Conservation (phyloP, 179 eudicot genomes). For the Nepenthes alata region DNA sequence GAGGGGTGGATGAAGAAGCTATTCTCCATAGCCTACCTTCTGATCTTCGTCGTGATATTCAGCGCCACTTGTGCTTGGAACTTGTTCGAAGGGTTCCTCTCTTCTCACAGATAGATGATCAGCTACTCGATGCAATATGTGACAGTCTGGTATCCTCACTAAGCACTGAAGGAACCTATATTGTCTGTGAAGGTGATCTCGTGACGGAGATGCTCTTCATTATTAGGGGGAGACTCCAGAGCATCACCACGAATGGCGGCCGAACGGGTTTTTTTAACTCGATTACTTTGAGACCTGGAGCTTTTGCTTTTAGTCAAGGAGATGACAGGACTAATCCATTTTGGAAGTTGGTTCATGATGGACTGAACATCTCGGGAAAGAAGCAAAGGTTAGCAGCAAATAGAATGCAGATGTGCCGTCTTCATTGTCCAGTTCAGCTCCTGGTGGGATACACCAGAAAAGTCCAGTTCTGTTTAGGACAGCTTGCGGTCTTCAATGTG, state of each 20-base stretch:
- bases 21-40: conserved; percentile 63
- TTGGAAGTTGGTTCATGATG: no score
- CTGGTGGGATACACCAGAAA: no score
- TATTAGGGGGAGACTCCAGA: conserved; percentile 71
- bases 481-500: no score
- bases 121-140: conserved; percentile 86
- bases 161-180: conserved; percentile 71
- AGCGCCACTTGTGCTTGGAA: conserved; percentile 87
- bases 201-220: conserved; percentile 90
- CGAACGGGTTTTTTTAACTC: conserved; percentile 67
- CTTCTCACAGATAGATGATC: conserved; percentile 95
- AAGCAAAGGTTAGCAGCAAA: no score
- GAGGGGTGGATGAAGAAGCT: conserved; percentile 83
- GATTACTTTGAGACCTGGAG: conserved; percentile 48
- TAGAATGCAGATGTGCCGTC: no score
- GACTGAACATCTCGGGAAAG: no score
- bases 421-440: no score
- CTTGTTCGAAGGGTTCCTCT: conserved; percentile 96
- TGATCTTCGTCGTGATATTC: conserved; percentile 94
- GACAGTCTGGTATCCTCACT: conserved; percentile 76
- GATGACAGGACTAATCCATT: no score
- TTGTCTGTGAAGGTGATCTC: conserved; percentile 89
- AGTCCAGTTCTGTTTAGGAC: no score
- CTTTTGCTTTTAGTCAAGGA: no score
- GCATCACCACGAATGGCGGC: conserved; percentile 92